Evolutionary conservation across 148 eudicot genomes (phyloP), one percentile per base, ranked within the genome.

Genomic region (Cornus florida): DNA sequence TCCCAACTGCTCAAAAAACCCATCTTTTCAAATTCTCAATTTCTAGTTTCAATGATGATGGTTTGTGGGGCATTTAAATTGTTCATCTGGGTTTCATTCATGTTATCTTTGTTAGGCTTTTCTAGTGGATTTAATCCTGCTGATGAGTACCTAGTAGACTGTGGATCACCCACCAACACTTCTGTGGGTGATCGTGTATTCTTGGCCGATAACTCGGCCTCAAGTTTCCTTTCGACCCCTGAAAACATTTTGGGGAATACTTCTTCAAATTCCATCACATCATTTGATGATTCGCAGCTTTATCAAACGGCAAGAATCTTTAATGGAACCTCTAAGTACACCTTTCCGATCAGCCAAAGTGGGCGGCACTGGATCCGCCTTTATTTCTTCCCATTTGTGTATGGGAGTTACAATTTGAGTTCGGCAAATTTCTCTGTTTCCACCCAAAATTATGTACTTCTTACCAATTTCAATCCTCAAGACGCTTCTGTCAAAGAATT

Each of bases 331-430:
- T 90, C 99, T 6, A 79, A 73, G 72, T 96, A 92, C 74, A 89
- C 85, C 11, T 86, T 96, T 71, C 76, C 92, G 20, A 88, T 96
- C 57, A 84, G 73, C 65, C 91, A 87, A 5, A 71, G 71, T 2
- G 99, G 99, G 20, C 80, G 98, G 24, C 88, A 87, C 76, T 94
- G 93, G 86, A 87, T 96, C 80, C 98, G 99, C 65, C 77, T 96
- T 2, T 90, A 91, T 72, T 92, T 96, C 84, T 90, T 50, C 79
- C 97, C 95, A 3, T 96, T 91, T 84, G 78, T 22, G 38, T 82
- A 81, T 50, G 82, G 80, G 22, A 78, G 66, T 73, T 84, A 89
- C 79, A 85, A 80, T 39, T 77, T 91, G 87, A 88, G 77, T 17
- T 77, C 84, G 0, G 92, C 92, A 5, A 89, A 32, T 23, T 96